A percentile compares a stretch with the other conserved stretches of the same genome.
Evolutionary conservation across 2,329 filamentous ascomycete species (phyloP).

Genomic region (Colletotrichum sp.): DNA sequence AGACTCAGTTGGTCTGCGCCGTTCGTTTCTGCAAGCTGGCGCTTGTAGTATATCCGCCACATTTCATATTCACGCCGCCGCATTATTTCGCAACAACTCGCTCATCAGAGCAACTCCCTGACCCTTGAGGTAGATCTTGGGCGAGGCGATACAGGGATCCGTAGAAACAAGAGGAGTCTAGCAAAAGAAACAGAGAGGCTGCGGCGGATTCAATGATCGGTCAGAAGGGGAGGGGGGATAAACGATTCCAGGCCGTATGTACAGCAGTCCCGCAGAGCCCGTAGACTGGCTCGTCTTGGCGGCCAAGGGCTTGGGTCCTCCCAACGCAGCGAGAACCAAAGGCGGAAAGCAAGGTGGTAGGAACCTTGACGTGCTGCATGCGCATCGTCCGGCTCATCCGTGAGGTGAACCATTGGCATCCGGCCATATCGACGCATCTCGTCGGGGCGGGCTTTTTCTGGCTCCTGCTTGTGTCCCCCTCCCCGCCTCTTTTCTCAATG

Average conservation of each 20-base stretch:
- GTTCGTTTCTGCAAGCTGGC: neutral
- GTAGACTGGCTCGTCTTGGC: constrained; percentile 5
- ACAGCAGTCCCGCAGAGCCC: neutral
- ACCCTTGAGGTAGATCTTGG: neutral
- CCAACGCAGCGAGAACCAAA: neutral
- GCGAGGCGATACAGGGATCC: neutral
- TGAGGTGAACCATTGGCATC: neutral
- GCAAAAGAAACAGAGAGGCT: neutral
- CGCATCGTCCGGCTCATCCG: constrained; percentile 16
- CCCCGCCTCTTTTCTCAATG: neutral
- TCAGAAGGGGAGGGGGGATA: neutral
- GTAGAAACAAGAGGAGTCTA: neutral
- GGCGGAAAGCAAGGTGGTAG: neutral
- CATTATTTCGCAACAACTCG: neutral
- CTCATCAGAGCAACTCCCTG: neutral
- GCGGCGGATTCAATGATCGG: neutral
- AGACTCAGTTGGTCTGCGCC: neutral
- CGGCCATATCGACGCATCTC: neutral
- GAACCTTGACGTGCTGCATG: constrained; percentile 19
- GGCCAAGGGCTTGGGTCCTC: constrained; percentile 6
- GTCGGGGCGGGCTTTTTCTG: neutral
- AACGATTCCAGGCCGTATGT: neutral
- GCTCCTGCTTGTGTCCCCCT: neutral
- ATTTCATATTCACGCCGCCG: neutral
- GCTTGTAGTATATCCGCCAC: neutral